A percentile compares a stretch with the other conserved stretches of the same genome.
These are phyloP conservation scores for Pseudonitzschia multistriata DNA, from an alignment of 108 stramenopile species.

Conservation along the genomic window DNA sequence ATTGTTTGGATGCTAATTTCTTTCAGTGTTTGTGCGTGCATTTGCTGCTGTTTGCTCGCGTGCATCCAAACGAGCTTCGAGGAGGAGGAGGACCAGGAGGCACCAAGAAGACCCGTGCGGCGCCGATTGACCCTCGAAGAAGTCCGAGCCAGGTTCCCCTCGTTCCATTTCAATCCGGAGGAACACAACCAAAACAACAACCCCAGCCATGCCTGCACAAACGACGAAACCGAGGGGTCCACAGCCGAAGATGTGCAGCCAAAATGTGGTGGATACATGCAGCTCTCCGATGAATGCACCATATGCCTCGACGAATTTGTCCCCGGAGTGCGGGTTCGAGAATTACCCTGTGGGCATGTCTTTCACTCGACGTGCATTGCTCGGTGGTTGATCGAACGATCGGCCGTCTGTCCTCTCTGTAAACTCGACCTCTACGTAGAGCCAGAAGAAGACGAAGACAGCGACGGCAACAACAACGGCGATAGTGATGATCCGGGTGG, in stretches of 20 bases:
- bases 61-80: conserved; percentile 8
- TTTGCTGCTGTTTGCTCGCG: conserved; percentile 25
- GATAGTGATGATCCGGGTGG: background rate
- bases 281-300: conserved; percentile 41
- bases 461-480: background rate
- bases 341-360: conserved; percentile 62
- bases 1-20: conserved; percentile 23
- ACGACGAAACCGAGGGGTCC: background rate
- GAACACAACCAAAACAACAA: conserved; percentile 5
- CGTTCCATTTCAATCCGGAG: conserved; percentile 25
- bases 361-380: conserved; percentile 72
- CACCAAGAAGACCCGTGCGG: conserved; percentile 23
- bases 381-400: conserved; percentile 61
- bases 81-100: conserved; percentile 11
- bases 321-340: conserved; percentile 42
- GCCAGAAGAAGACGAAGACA: conserved; percentile 23
- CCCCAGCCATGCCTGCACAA: background rate
- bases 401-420: conserved; percentile 56
- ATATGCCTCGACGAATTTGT: conserved; percentile 79
- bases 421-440: conserved; percentile 47
- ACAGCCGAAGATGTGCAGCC: background rate
- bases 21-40: conserved; percentile 2
- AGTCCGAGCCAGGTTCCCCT: conserved; percentile 32
- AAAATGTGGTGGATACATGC: background rate
- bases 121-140: conserved; percentile 32